phyloP scores from a whole-genome alignment of 2,329 filamentous ascomycete species.

The Penicillium sp. region DNA sequence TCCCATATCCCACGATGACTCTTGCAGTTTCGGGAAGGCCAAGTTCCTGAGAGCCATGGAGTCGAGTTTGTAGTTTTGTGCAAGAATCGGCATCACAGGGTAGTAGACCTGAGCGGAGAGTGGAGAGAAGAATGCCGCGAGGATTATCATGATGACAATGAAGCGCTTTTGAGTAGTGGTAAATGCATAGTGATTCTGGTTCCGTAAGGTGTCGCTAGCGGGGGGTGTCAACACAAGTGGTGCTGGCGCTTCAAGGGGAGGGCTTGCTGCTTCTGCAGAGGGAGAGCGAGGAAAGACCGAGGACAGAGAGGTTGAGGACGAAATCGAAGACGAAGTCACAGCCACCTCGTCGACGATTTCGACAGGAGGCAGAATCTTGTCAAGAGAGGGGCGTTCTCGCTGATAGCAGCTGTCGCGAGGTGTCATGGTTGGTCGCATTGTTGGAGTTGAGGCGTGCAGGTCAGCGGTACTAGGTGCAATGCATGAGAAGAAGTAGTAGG shows the following conservation, averaged over 20 bases:
- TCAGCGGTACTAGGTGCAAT: neutral
- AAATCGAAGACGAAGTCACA: conserved; percentile 2
- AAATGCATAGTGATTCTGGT: conserved; percentile 36
- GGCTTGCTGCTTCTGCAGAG: neutral
- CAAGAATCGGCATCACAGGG: conserved; percentile 37
- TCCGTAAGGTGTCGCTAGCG: neutral
- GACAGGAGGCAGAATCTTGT: neutral
- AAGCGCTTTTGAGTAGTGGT: conserved; percentile 38
- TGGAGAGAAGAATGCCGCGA: conserved; percentile 45
- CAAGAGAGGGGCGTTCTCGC: neutral
- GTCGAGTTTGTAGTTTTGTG: conserved; percentile 42
- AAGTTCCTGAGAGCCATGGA: conserved; percentile 50
- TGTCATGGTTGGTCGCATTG: neutral
- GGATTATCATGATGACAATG: conserved; percentile 44
- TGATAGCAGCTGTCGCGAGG: neutral
- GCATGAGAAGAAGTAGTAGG: neutral
- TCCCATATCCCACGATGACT: conserved; percentile 24
- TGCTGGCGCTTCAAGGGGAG: neutral
- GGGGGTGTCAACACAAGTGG: neutral
- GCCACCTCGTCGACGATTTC: neutral
- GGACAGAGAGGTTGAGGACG: neutral
- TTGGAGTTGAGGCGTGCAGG: neutral
- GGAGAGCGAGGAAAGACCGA: neutral
- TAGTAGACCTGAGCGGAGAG: conserved; percentile 38
- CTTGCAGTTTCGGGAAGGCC: conserved; percentile 49